Percentiles rank a stretch among this genome's conserved stretches.
These are phyloP conservation scores for Sphagnum magellanicum DNA, from an alignment of 228 moss, liverwort and hornwort species.

Conservation along the genomic window DNA sequence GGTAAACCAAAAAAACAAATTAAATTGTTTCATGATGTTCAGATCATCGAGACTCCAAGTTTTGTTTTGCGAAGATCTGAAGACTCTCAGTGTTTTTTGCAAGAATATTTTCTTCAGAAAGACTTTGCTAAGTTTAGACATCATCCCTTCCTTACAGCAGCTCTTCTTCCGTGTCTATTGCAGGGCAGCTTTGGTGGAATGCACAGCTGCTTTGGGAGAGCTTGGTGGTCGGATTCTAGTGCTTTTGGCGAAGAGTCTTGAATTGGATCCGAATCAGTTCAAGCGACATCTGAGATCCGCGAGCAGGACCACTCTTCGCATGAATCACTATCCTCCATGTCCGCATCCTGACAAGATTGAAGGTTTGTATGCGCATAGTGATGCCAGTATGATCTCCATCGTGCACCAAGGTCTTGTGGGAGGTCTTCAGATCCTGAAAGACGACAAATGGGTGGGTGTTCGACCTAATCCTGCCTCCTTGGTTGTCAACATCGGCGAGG, in stretches of 20 bases:
- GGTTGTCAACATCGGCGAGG: slow-evolving; percentile 41
- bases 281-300: slow-evolving; percentile 7
- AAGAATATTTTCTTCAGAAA: neutral
- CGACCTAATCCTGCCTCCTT: slow-evolving; percentile 20
- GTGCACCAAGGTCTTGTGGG: slow-evolving; percentile 26
- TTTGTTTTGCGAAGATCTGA: no score
- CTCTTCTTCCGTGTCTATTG: neutral
- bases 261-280: slow-evolving; percentile 15
- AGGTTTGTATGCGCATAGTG: slow-evolving; percentile 38
- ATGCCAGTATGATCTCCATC: slow-evolving; percentile 29
- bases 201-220: neutral
- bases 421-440: slow-evolving; percentile 34
- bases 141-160: neutral
- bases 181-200: slow-evolving; percentile 20
- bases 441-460: slow-evolving; percentile 30
- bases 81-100: neutral
- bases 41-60: neutral
- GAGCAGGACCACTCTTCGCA: slow-evolving; percentile 10
- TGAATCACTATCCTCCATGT: slow-evolving; percentile 41
- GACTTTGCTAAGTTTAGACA: no score
- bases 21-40: neutral
- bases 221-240: slow-evolving; percentile 20
- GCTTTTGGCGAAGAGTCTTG: slow-evolving; percentile 33
- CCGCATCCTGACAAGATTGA: slow-evolving; percentile 27
- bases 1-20: slow-evolving; percentile 11